Evolutionary conservation across 371 early-diverging fungal genomes (phyloP).

Genomic region (Circinella minor): DNA sequence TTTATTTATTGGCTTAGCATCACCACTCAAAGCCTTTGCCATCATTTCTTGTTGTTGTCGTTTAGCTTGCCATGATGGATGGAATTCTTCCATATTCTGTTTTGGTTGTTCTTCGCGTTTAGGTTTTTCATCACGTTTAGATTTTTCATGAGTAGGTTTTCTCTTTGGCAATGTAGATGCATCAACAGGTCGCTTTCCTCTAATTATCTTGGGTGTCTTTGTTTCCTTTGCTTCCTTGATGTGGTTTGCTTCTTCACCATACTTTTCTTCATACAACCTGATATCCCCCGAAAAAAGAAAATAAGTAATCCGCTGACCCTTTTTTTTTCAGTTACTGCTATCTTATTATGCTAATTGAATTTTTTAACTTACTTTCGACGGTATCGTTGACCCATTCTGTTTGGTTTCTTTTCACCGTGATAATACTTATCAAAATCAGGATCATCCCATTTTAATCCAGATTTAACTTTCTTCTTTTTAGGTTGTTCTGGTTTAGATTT

Average conservation of each 20-base stretch:
- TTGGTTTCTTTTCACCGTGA: constrained; percentile 41
- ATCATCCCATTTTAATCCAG: constrained; percentile 28
- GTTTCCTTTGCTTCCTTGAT: constrained; percentile 29
- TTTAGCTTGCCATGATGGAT: constrained; percentile 60
- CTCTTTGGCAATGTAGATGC: background rate
- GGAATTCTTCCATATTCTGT: constrained; percentile 22
- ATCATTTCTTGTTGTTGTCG: constrained; percentile 50
- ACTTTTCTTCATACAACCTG: constrained; percentile 47
- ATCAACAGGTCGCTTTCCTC: background rate
- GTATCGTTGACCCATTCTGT: constrained; percentile 45
- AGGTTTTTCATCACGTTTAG: constrained; percentile 13
- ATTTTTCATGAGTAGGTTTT: constrained; percentile 2
- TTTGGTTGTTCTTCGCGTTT: background rate
- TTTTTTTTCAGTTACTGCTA: background rate
- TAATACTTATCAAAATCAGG: constrained; percentile 48
- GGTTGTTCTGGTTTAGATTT: background rate
- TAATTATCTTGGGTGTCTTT: constrained; percentile 17
- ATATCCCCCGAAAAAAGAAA: background rate
- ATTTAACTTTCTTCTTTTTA: constrained; percentile 11
- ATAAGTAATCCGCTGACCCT: background rate
- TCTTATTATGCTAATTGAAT: no score
- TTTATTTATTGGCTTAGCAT: constrained; percentile 29
- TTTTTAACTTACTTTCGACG: constrained; percentile 43
- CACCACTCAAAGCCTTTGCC: constrained; percentile 51
- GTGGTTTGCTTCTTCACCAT: constrained; percentile 50